Evolutionary conservation across 805 yeast genomes (phyloP), one percentile per base, ranked within the genome.

Genomic region (Saccharomycopsis microspora): DNA sequence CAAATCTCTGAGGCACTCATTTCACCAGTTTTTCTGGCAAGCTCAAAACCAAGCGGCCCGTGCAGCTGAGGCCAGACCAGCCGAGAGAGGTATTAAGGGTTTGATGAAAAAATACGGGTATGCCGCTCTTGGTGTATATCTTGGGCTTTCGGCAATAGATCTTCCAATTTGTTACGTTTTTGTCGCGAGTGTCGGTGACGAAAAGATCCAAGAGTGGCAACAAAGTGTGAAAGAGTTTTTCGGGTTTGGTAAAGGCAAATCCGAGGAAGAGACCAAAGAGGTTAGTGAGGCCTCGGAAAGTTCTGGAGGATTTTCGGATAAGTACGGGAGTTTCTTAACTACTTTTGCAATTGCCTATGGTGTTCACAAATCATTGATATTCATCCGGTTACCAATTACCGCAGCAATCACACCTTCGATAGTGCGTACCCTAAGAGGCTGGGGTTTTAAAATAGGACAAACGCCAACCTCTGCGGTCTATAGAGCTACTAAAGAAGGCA

Each of bases 341-440:
- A 97, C 90, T 63, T 78, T 87, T 56, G 80, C 85, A 8, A 74
- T 93, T 45, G 97, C 97, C 0, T 93, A 93, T 61, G 96, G 96
- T 3, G 68, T 93, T 42, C 97, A 93, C 68, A 93, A 93, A 66
- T 76, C 89, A 4, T 71, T 93, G 53, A 75, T 90, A 29, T 76
- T 90, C 51, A 74, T 93, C 39, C 74, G 98, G 53, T 67, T 93
- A 4, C 98, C 98, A 9, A 63, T 87, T 32, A 83, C 97, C 0
- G 96, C 96, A 0, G 95, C 95, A 2, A 74, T 89, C 8, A 88
- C 97, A 0, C 98, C 98, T 4, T 60, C 77, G 1, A 72, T 87
- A 2, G 95, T 87, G 4, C 68, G 64, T 45, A 60, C 67, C 42
- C 71, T 90, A 53, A 75, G 84, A 49, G 65, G 72, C 28, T 78